Base-by-base conservation (phyloP, 495 filamentous ascomycete genomes). In the Trichoderma orchidacearum region DNA sequence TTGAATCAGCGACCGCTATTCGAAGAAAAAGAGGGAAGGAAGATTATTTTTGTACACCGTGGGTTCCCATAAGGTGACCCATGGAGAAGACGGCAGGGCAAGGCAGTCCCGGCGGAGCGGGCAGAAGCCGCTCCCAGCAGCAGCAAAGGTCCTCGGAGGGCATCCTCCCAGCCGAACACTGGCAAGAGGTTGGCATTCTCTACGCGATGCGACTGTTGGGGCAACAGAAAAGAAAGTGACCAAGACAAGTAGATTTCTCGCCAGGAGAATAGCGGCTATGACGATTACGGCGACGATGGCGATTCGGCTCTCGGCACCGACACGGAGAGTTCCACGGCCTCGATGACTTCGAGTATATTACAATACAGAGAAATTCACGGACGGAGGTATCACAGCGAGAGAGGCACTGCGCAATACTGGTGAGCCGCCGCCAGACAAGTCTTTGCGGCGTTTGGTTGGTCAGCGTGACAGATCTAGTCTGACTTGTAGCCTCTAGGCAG, bases 321-420 rank as follows among this genome's bases (percentile, higher is more conserved):
- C 51, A 54, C 64, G 11, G 50, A 51, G 21, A 66, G 64, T 52
- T 68, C 67, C 3, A 78, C 76, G 21, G 69, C 67, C 1, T 78
- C 76, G 17, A 56, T 79, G 7, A 65, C 70, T 7, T 64, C 69
- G 0, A 73, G 66, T 52, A 72, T 79, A 15, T 36, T 72, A 6
- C 64, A 73, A 12, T 77, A 76, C 53, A 63, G 71, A 8, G 69
- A 59, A 11, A 66, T 75, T 25, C 60, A 72, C 13, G 70, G 70
- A 5, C 61, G 72, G 29, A 72, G 64, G 1, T 75, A 64, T 55
- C 72, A 72, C 59, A 70, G 61, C 53, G 59, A 62, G 15, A 63
- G 51, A 11, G 56, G 62, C 11, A 54, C 63, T 34, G 63, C 61
- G 2, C 58, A 68, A 12, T 68, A 67, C 54, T 72, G 70, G 70